Conservation (phyloP, 1,284 basidiomycete species). For the Cryptococcus sp. region DNA sequence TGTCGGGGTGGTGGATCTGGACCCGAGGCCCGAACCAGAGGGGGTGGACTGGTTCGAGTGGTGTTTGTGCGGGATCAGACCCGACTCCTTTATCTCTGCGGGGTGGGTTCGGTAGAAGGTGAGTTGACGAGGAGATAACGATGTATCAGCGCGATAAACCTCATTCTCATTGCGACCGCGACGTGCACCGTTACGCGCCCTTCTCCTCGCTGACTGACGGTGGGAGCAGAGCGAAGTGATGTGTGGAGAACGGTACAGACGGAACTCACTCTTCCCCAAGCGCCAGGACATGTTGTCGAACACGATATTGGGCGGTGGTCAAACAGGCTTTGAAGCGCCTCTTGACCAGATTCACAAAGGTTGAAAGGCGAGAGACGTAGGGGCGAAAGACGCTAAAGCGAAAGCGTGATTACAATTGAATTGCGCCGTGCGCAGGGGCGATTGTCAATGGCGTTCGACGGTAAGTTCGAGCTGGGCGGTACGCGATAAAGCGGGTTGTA, state of each 20-base stretch:
- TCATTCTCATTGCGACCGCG: too few species aligned
- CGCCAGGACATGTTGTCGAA: conserved; percentile 54
- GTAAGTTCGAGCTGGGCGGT: too few species aligned
- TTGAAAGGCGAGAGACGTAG: too few species aligned
- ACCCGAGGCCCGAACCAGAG: conserved; percentile 35
- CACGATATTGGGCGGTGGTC: not conserved
- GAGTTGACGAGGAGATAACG: conserved; percentile 58
- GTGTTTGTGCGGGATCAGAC: conserved; percentile 36
- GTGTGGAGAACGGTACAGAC: conserved; percentile 8
- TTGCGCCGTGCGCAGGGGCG: too few species aligned
- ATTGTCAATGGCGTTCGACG: too few species aligned
- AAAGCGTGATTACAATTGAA: too few species aligned
- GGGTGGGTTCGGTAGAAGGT: conserved; percentile 30
- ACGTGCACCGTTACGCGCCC: too few species aligned
- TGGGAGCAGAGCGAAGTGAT: not conserved
- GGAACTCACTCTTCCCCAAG: conserved; percentile 55
- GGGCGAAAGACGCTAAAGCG: too few species aligned
- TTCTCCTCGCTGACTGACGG: not conserved
- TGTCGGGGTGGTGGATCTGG: conserved; percentile 53
- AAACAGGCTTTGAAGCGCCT: not conserved
- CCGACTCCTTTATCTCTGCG: conserved; percentile 52
- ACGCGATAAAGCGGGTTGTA: too few species aligned
- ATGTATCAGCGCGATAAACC: not conserved
- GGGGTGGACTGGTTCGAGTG: conserved; percentile 25
- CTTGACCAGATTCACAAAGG: too few species aligned